Evolutionary conservation across 2,329 filamentous ascomycete species (phyloP).

Genomic region (Aspergillus texensis): DNA sequence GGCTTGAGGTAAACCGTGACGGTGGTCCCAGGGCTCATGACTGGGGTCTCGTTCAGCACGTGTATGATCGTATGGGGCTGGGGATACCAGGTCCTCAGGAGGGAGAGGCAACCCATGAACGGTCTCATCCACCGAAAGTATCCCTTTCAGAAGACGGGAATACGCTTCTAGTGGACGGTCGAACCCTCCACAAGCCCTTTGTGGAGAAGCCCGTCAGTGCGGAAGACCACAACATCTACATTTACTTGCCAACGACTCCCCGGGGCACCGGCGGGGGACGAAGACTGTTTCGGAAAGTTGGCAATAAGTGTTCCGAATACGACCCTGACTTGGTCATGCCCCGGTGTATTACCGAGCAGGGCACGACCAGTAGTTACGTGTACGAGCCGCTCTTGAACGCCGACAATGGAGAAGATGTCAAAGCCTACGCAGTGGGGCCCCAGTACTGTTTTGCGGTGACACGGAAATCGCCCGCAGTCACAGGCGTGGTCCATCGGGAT

Average conservation of each 20-base stretch:
- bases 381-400: conserved; percentile 94
- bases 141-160: conserved; percentile 83
- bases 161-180: conserved; percentile 78
- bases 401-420: conserved; percentile 92
- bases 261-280: conserved; percentile 67
- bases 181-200: conserved; percentile 79
- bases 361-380: conserved; percentile 71
- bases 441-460: conserved; percentile 91
- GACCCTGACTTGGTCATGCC: conserved; percentile 74
- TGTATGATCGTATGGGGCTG: not conserved
- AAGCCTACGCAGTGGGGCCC: conserved; percentile 89
- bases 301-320: conserved; percentile 93
- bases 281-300: conserved; percentile 87
- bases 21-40: conserved; percentile 72
- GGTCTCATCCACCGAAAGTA: conserved; percentile 74
- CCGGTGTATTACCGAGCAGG: conserved; percentile 73
- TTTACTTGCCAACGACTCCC: conserved; percentile 75
- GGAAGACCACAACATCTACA: conserved; percentile 94
- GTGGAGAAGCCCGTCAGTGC: conserved; percentile 93
- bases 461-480: conserved; percentile 88
- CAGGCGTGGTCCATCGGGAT: conserved; percentile 87
- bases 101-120: conserved; percentile 13
- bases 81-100: not conserved
- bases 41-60: not conserved
- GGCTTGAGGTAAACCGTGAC: conserved; percentile 84